Conservation (phyloP, 306 rosid genomes). For the Acacia confusa region DNA sequence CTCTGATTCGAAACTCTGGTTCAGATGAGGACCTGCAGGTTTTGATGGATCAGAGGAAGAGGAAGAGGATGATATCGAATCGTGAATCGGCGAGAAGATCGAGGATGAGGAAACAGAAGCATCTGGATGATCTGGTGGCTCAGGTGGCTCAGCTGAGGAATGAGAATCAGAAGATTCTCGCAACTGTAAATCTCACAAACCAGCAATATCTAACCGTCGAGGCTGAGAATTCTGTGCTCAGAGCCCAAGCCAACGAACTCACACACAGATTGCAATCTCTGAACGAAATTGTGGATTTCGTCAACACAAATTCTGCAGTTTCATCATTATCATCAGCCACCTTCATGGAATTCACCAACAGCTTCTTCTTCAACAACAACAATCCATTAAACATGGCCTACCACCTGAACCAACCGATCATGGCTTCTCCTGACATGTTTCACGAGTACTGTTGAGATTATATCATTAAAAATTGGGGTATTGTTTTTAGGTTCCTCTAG, state of each 20-base stretch:
- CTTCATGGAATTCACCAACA: conserved; percentile 38
- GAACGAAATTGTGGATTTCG: conserved; percentile 52
- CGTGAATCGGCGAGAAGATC: conserved; percentile 89
- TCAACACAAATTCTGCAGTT: conserved; percentile 40
- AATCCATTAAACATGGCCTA: conserved; percentile 44
- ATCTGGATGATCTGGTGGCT: conserved; percentile 67
- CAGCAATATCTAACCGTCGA: conserved; percentile 59
- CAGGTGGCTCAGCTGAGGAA: conserved; percentile 53
- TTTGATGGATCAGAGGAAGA: conserved; percentile 71
- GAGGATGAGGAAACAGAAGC: conserved; percentile 86
- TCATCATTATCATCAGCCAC: conserved; percentile 15
- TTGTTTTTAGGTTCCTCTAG: background rate
- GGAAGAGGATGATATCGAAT: conserved; percentile 90
- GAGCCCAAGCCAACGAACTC: conserved; percentile 73
- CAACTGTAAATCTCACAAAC: conserved; percentile 51
- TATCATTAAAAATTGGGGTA: background rate
- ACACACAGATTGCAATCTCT: conserved; percentile 59
- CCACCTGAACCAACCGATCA: conserved; percentile 62
- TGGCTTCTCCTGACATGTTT: conserved; percentile 61
- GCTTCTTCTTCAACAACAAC: conserved; percentile 33
- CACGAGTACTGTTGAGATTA: conserved; percentile 33
- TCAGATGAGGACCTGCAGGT: conserved; percentile 61
- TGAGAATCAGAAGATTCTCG: conserved; percentile 62
- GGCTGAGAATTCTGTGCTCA: conserved; percentile 70
- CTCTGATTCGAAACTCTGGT: conserved; percentile 53